Conservation (phyloP, 75 land plant species). For the Azolla pinnata region DNA sequence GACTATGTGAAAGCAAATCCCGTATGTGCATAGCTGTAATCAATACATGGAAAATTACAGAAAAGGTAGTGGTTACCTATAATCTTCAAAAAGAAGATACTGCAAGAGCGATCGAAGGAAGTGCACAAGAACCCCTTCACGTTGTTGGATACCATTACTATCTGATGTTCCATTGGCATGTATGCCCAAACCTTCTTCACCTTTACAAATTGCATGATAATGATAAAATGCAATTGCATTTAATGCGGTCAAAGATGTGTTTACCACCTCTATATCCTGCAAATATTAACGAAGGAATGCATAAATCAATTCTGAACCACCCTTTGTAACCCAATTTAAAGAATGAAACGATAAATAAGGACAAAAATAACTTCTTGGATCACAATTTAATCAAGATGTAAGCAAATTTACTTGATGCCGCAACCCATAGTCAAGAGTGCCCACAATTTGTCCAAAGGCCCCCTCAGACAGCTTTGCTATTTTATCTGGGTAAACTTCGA, state of each 20-base stretch:
- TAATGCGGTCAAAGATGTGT: constrained; percentile 63
- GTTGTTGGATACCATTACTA: constrained; percentile 34
- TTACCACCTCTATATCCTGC: constrained; percentile 85
- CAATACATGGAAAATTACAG: neutral
- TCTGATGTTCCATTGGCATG: constrained; percentile 32
- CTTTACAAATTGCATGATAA: constrained; percentile 52
- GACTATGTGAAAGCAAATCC: no score
- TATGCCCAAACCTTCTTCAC: constrained; percentile 55
- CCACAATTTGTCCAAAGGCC: constrained; percentile 56
- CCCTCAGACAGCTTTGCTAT: constrained; percentile 62
- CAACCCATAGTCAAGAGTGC: constrained; percentile 80
- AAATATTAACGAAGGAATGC: neutral
- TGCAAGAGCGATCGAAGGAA: constrained; percentile 73
- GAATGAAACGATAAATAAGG: neutral
- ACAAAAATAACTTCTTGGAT: no score
- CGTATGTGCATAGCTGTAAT: no score
- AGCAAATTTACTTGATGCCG: constrained; percentile 55
- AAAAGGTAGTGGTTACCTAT: constrained; percentile 44
- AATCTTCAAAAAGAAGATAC: constrained; percentile 81
- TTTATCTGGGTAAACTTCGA: constrained; percentile 97
- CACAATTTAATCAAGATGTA: no score
- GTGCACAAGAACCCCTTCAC: constrained; percentile 55
- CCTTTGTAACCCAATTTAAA: neutral
- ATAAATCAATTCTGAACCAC: neutral
- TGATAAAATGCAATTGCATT: constrained; percentile 85